Percentiles rank a stretch among this genome's conserved stretches.
Evolutionary conservation across 2,329 filamentous ascomycete species (phyloP).

Genomic region (Chaetomium sp.): DNA sequence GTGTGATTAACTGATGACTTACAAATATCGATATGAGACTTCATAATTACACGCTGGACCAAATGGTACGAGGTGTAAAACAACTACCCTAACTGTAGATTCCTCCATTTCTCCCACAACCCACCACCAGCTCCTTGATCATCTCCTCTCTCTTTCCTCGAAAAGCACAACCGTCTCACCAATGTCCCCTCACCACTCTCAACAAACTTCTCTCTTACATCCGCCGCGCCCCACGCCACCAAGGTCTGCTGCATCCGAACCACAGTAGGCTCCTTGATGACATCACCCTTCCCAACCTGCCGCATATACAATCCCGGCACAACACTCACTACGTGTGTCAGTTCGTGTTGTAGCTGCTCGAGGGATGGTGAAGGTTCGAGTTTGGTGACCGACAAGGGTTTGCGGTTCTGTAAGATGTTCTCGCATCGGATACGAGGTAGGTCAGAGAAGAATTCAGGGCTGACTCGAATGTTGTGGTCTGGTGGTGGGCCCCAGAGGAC

Average conservation of each 20-base stretch:
- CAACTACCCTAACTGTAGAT: too few species aligned
- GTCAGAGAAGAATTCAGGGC: slow-evolving; percentile 29
- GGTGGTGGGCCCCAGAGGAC: slow-evolving; percentile 23
- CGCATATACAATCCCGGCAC: slow-evolving; percentile 33
- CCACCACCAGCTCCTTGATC: not conserved
- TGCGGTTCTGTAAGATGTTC: slow-evolving; percentile 34
- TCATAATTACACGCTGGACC: too few species aligned
- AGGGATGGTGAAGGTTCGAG: slow-evolving; percentile 28
- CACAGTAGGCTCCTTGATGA: slow-evolving; percentile 29
- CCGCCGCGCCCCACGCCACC: slow-evolving; percentile 33
- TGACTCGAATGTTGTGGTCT: slow-evolving; percentile 20
- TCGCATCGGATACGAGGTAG: slow-evolving; percentile 30
- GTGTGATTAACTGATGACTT: too few species aligned
- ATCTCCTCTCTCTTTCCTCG: slow-evolving; percentile 6
- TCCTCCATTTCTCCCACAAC: too few species aligned
- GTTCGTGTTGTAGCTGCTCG: slow-evolving; percentile 28
- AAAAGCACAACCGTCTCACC: slow-evolving; percentile 26
- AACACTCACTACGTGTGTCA: slow-evolving; percentile 32
- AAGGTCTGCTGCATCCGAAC: slow-evolving; percentile 35
- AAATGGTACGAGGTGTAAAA: too few species aligned
- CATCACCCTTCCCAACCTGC: slow-evolving; percentile 30
- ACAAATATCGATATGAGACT: too few species aligned
- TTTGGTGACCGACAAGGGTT: slow-evolving; percentile 29
- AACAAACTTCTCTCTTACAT: slow-evolving; percentile 27
- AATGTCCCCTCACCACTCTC: slow-evolving; percentile 28